Base-by-base conservation (phyloP, 129 eudicot genomes). In the Ambrosia artemisiifolia region DNA sequence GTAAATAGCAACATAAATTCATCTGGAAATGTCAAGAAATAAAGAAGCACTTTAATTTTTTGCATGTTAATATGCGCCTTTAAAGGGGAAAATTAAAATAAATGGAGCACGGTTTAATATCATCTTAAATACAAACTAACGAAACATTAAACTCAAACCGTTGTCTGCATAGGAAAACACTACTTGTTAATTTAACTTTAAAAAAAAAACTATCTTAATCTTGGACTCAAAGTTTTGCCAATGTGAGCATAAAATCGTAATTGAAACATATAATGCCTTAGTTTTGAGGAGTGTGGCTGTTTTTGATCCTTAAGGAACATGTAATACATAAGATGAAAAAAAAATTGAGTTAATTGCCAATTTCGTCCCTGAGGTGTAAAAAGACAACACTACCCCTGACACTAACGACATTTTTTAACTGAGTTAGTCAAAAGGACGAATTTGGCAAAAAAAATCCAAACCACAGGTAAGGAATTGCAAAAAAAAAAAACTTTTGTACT, bases 1-100 rank as follows among this genome's bases (percentile, higher is more conserved):
- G 47, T 16, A 71, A 57, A 40, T 19, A 69, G 40, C 59, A 73
- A 62, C 63, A 71, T 19, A 70, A 69, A 43, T 11, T 32, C 35
- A 70, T 78, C 77, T 55, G 71, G 35, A 36, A 33, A 9, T 40
- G 16, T 40, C 50, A 57, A 70, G 40, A 35, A 17, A 50, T 61
- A 18, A 49, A 50, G 17, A 18, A 61, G 18, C 32, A 24, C 33
- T 44, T 66, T 30, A 36, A 57, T 49, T 11, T 56, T 12, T 56
- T 32, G 17, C 65, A 70, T 17, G 53, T 53, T 53, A 40, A 51
- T 10, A 11, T 11, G 24, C 38, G 28, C 49, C 46, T 68, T 32
- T 32, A 68, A 13, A 16, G 5, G 62, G 44, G 9, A n/a, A n/a
- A 32, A 3, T 68, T 33, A 68, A 17, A 68, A 7, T 33, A 67